A percentile compares a stretch with the other conserved stretches of the same genome.
Evolutionary conservation across 2,329 filamentous ascomycete species (phyloP).

Genomic region (Dothistroma pini): DNA sequence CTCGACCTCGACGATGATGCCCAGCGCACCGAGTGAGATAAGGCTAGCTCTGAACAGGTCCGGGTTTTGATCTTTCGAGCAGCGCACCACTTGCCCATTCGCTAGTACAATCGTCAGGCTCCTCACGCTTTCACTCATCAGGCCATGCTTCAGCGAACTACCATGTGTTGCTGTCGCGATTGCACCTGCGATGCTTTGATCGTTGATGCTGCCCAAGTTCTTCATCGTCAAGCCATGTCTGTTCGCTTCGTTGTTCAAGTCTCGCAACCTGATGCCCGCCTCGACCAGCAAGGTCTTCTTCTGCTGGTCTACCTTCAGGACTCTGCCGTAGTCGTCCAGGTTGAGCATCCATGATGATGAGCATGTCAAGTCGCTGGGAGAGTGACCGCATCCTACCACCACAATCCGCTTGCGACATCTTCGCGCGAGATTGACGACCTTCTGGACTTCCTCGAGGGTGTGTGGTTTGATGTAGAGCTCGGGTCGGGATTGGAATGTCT

Average conservation of each 20-base stretch:
- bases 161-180: slow-evolving; percentile 94
- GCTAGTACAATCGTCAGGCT: slow-evolving; percentile 76
- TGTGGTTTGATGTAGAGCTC: slow-evolving; percentile 88
- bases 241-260: slow-evolving; percentile 71
- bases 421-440: slow-evolving; percentile 74
- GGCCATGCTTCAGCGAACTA: slow-evolving; percentile 75
- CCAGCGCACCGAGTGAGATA: slow-evolving; percentile 81
- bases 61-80: slow-evolving; percentile 62
- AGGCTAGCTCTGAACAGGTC: slow-evolving; percentile 86
- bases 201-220: slow-evolving; percentile 91
- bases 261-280: slow-evolving; percentile 79
- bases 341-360: slow-evolving; percentile 94
- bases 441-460: slow-evolving; percentile 75
- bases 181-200: slow-evolving; percentile 87
- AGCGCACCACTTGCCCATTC: slow-evolving; percentile 69
- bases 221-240: slow-evolving; percentile 76
- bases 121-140: slow-evolving; percentile 74
- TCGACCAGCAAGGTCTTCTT: slow-evolving; percentile 70
- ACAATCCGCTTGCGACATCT: slow-evolving; percentile 77
- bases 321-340: slow-evolving; percentile 73
- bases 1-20: slow-evolving; percentile 86
- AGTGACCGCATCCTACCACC: slow-evolving; percentile 87
- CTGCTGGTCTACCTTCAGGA: slow-evolving; percentile 66
- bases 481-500: slow-evolving; percentile 82
- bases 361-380: slow-evolving; percentile 85